phyloP scores from a whole-genome alignment of 73 alveolate genomes.

The Paramecium pentaurelia region DNA sequence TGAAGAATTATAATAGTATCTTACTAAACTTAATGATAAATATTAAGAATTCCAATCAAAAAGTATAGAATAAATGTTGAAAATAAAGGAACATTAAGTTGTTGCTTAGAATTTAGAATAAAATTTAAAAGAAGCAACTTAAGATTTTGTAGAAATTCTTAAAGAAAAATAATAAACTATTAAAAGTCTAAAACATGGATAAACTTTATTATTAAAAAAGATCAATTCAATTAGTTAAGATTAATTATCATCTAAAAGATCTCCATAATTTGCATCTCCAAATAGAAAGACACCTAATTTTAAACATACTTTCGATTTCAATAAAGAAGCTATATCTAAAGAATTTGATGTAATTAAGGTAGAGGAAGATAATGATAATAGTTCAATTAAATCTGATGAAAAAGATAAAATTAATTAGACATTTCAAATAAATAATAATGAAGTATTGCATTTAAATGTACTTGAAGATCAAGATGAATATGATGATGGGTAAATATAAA shows the following conservation, averaged over 20 bases:
- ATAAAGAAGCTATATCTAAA: neutral
- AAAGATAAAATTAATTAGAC: neutral
- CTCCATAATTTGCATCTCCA: neutral
- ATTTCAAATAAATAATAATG: neutral
- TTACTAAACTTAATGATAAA: neutral
- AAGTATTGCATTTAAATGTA: neutral
- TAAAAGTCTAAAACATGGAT: neutral
- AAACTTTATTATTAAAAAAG: neutral
- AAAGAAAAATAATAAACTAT: neutral
- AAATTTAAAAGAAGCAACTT: neutral
- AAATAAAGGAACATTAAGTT: neutral
- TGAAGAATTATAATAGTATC: neutral
- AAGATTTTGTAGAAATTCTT: constrained; percentile 4
- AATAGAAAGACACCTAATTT: neutral
- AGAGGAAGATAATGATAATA: neutral
- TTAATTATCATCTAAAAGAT: neutral
- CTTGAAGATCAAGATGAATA: neutral
- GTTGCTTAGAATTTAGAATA: neutral
- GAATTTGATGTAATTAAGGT: neutral
- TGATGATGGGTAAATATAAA: neutral
- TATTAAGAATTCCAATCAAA: neutral
- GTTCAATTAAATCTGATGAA: neutral
- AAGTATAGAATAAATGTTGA: neutral
- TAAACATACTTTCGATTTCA: neutral
- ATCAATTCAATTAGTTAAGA: neutral